Conservation (phyloP, 1,284 basidiomycete genomes). For the Tilletia setariae region DNA sequence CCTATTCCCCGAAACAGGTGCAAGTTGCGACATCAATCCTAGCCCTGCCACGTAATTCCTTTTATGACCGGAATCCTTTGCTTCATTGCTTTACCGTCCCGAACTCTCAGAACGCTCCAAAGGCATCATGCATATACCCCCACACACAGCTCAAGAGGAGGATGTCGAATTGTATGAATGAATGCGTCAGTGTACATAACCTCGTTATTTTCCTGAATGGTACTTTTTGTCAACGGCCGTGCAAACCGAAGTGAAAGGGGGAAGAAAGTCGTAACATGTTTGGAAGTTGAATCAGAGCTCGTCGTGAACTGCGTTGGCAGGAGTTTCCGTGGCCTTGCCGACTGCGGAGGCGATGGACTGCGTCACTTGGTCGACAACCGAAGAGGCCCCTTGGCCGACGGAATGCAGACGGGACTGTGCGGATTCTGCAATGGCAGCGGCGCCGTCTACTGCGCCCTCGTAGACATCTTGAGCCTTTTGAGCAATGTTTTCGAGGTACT, state of each 20-base stretch:
- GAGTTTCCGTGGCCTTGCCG: background rate
- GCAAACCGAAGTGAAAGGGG: background rate
- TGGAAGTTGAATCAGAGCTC: slow-evolving; percentile 9
- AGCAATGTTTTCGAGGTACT: background rate
- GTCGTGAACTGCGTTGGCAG: background rate
- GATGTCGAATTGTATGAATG: no score
- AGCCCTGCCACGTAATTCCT: no score
- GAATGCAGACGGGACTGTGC: background rate
- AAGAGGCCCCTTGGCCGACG: background rate
- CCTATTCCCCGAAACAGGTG: no score
- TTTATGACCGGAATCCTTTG: no score
- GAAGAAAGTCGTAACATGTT: background rate
- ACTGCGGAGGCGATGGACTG: background rate
- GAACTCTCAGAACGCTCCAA: no score
- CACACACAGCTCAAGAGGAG: no score
- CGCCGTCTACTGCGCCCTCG: background rate
- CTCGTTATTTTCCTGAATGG: background rate
- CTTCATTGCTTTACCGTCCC: no score
- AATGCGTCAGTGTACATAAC: background rate
- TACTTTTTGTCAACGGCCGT: background rate
- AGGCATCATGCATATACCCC: no score
- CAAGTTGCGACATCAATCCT: no score
- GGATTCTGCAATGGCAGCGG: background rate
- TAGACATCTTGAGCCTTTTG: background rate
- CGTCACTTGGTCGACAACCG: background rate